Percentiles rank a stretch among this genome's conserved stretches.
Evolutionary conservation across 1,139 yeast genomes (phyloP).

Genomic region (Magnusiomyces tetraspermus): DNA sequence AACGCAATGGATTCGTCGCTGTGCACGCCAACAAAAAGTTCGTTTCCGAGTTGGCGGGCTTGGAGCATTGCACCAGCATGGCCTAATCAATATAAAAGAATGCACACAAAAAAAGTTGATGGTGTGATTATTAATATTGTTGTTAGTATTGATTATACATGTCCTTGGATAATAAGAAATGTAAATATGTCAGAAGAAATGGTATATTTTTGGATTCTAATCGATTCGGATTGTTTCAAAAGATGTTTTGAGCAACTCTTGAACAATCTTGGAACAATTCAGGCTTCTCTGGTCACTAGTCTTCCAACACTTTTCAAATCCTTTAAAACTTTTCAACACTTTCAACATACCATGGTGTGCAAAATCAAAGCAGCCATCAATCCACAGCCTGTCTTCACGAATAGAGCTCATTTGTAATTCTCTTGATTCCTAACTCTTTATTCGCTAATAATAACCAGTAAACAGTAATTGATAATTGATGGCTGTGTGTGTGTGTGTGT

Average conservation of each 20-base stretch:
- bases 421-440: background rate
- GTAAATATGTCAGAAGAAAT: background rate
- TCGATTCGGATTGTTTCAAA: too few species aligned
- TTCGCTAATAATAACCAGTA: background rate
- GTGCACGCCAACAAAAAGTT: constrained; percentile 80
- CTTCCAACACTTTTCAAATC: too few species aligned
- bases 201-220: too few species aligned
- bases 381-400: constrained; percentile 47
- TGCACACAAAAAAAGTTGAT: constrained; percentile 2
- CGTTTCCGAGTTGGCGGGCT: constrained; percentile 70
- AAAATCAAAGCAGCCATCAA: constrained; percentile 96
- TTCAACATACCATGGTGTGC: constrained; percentile 84
- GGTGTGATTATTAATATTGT: background rate
- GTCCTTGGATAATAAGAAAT: constrained; percentile 14
- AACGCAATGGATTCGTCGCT: constrained; percentile 73
- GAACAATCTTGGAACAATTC: too few species aligned
- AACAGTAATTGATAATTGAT: too few species aligned
- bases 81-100: constrained; percentile 34
- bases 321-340: too few species aligned
- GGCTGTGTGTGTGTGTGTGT: too few species aligned
- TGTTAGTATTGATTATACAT: constrained; percentile 7
- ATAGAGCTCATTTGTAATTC: background rate
- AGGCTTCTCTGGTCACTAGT: too few species aligned
- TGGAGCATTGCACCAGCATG: constrained; percentile 96
- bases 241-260: too few species aligned